Base-by-base conservation (phyloP, 805 yeast genomes). In the Phaffomyces antillensis region DNA sequence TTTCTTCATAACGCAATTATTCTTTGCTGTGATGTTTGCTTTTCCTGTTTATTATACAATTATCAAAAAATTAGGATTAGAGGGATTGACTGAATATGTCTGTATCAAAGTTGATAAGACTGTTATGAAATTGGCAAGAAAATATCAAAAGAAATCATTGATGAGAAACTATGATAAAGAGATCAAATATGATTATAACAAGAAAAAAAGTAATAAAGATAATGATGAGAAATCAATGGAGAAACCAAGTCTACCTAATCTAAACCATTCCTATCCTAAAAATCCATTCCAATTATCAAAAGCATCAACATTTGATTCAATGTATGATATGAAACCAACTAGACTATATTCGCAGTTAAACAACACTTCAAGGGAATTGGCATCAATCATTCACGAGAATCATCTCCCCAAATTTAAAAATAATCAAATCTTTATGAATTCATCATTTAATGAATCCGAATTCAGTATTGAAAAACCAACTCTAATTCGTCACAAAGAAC, bases 71-170 rank as follows among this genome's bases (percentile, higher is more conserved):
- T 56, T 59, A 37, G 65, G 58, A 43, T 71, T 68, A 40, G 52
- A 54, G 24, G 68, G 77, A 12, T 61, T 83, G 44, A 81, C 77
- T 52, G 78, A 77, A 49, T 83, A 73, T 60, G 82, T 86, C 55
- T 79, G 83, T 58, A 55, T 68, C 11, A 69, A 77, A 30, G 79
- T 83, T 42, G 81, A 81, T 57, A 69, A 72, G 28, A 72, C 75
- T 28, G 79, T 84, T 20, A 74, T 79, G 45, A 57, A 61, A 26
- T 60, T 83, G 48, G 81, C 80, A 4, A 62, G 60, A 44, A 65
- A 64, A 44, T 58, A 64, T 43, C 68, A 67, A 43, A 53, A 57
- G 36, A 58, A 60, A 45, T 58, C 60, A 15, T 50, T 67, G 56
- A 60, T 42, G 52, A 52, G 51, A 32, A 30, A 16, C 8, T 36